These are phyloP conservation scores for Aspergillus olivimuriae DNA, from an alignment of 495 filamentous ascomycete species.

Conservation along the genomic window DNA sequence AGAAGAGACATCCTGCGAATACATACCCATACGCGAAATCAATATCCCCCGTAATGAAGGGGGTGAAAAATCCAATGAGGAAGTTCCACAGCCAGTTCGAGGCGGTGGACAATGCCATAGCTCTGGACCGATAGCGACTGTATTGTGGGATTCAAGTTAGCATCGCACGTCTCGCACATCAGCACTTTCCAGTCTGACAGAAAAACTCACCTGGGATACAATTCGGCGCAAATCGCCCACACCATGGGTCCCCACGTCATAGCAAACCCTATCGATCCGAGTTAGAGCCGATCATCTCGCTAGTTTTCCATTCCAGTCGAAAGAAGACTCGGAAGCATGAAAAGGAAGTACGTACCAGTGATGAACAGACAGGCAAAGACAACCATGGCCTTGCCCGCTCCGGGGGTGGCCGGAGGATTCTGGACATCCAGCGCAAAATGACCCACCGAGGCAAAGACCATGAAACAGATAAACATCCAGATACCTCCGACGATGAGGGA, in stretches of 20 bases:
- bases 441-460: slow-evolving; percentile 66
- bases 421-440: slow-evolving; percentile 51
- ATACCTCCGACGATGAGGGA: slow-evolving; percentile 57
- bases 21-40: slow-evolving; percentile 71
- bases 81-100: slow-evolving; percentile 91
- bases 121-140: slow-evolving; percentile 63
- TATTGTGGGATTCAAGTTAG: no score
- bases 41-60: slow-evolving; percentile 63
- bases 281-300: no score
- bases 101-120: slow-evolving; percentile 69
- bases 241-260: slow-evolving; percentile 79
- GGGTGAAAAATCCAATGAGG: slow-evolving; percentile 73
- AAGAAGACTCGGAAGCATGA: slow-evolving; percentile 46
- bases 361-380: slow-evolving; percentile 65
- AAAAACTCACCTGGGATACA: slow-evolving; percentile 70
- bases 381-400: slow-evolving; percentile 62
- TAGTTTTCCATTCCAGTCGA: no score
- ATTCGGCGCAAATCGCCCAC: slow-evolving; percentile 73
- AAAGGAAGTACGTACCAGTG: slow-evolving; percentile 37
- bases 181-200: background rate
- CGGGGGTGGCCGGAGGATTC: slow-evolving; percentile 43
- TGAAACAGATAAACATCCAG: slow-evolving; percentile 64
- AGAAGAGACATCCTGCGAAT: slow-evolving; percentile 64
- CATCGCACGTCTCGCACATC: no score
- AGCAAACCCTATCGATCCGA: slow-evolving; percentile 45